Conservation (phyloP, 163 green algal species). For the Volvox carteri region DNA sequence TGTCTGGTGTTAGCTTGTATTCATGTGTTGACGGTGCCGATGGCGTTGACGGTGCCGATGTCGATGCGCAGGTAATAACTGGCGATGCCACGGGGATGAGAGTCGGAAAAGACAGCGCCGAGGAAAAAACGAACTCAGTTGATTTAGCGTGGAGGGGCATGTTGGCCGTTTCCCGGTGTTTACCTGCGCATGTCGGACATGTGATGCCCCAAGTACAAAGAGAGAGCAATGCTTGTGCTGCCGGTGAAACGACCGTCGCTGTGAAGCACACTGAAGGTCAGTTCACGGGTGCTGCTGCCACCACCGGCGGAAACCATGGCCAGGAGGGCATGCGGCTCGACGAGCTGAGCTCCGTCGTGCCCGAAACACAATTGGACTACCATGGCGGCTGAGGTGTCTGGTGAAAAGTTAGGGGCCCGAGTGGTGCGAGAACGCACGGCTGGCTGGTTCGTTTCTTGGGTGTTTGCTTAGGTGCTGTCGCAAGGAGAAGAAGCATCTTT, state of each 20-base stretch:
- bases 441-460: too few species aligned
- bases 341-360: background rate
- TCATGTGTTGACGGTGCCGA: too few species aligned
- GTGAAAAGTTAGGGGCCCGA: too few species aligned
- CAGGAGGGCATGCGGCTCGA: background rate
- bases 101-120: background rate
- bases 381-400: background rate
- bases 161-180: background rate
- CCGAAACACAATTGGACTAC: background rate
- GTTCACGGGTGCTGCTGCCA: background rate
- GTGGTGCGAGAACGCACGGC: too few species aligned
- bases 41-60: too few species aligned
- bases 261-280: background rate
- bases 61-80: background rate
- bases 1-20: too few species aligned
- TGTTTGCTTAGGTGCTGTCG: too few species aligned
- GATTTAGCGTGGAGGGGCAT: conserved; percentile 9
- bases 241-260: background rate
- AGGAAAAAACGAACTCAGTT: background rate
- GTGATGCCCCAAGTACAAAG: too few species aligned
- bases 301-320: background rate
- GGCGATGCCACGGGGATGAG: background rate
- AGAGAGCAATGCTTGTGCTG: too few species aligned
- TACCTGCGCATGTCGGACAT: background rate
- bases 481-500: too few species aligned